Evolutionary conservation across 2,329 filamentous ascomycete genomes (phyloP).

Genomic region (Geoglossum cookeanum): DNA sequence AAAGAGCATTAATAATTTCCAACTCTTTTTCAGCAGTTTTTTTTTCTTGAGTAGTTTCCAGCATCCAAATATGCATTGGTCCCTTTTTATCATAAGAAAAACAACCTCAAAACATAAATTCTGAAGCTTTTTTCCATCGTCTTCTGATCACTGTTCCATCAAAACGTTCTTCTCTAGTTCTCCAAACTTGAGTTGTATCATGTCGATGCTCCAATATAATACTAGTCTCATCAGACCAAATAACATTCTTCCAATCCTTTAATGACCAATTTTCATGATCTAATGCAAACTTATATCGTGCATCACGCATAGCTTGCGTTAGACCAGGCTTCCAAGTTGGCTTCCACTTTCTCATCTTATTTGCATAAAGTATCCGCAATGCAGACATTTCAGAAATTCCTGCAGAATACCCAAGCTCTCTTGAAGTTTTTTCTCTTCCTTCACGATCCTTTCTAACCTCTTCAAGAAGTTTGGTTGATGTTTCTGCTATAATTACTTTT

Average conservation of each 20-base stretch:
- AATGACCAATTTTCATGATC: background rate
- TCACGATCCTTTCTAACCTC: background rate
- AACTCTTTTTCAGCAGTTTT: background rate
- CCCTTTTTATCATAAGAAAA: background rate
- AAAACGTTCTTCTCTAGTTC: background rate
- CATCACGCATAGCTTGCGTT: background rate
- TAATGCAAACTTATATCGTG: background rate
- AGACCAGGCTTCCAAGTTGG: background rate
- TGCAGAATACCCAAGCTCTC: background rate
- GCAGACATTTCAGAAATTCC: background rate
- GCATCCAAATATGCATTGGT: background rate
- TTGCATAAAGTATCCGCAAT: background rate
- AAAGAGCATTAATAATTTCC: background rate
- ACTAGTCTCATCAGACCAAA: background rate
- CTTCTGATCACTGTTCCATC: background rate
- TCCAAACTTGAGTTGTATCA: background rate
- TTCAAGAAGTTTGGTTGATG: background rate
- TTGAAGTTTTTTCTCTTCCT: background rate
- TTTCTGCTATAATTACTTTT: background rate
- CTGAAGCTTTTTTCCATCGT: background rate
- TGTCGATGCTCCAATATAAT: background rate
- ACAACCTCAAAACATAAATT: background rate
- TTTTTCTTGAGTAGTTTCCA: background rate
- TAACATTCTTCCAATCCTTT: constrained; percentile 1
- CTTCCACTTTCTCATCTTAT: background rate